Base-by-base conservation (phyloP, 805 yeast species). In the Metschnikowia peoriensis region DNA sequence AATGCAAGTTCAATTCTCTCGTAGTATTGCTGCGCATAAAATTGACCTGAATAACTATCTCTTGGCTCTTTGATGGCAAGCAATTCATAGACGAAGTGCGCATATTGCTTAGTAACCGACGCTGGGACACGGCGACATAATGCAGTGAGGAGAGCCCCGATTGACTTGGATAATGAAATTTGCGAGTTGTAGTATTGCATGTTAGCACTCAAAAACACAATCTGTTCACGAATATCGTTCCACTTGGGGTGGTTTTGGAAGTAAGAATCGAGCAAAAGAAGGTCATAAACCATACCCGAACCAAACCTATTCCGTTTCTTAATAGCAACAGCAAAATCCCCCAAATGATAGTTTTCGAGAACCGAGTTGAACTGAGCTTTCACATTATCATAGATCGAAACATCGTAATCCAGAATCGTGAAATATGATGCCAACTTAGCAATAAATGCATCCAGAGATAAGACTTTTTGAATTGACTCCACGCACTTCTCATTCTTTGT, bases 71-170 rank as follows among this genome's bases (percentile, higher is more conserved):
- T 82, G 7, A 79, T 69, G 47, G 71, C 71, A 39, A 91, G 68
- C n/a, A 89, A 69, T 29, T 74, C 68, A 8, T 75, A 62, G 0
- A 83, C 83, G 28, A 74, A 63, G 2, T 58, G 58, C 29, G 70
- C 57, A 47, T 60, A 60, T 11, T 48, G 55, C 7, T 55, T 27
- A 12, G 57, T 49, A 29, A 73, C 55, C 11, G 37, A 6, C 4
- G 40, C 14, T 15, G 57, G 56, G 1, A 48, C 42, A 12, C 56
- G 58, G 55, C 82, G 79, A 53, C 87, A 78, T 60, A 72, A 85
- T 0, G 93, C 81, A 0, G 93, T 84, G 22, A 89, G 56, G 35
- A 91, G 71, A 1, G 94, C 90, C 46, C 93, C 91, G 79, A 89
- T 83, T 0, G 96, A 80, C 60, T 85, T 86, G 4, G 89, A 86